Evolutionary conservation across 371 early-diverging fungal species (phyloP), one percentile per base, ranked within the genome.

Genomic region (Mortierella sp.): DNA sequence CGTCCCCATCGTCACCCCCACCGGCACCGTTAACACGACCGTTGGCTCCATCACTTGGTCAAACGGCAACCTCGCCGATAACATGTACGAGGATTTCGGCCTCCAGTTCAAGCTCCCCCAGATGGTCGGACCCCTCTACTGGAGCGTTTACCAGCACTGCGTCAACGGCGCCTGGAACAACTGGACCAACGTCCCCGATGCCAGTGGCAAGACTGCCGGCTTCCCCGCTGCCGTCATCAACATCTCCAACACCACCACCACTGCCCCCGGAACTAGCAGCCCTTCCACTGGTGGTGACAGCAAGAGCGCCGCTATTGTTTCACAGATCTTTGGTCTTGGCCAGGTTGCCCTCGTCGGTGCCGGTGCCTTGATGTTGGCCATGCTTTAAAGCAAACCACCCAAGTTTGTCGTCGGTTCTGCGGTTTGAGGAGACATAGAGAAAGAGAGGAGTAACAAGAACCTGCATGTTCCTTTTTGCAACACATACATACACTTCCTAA

Each of bases 1-100:
- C 27, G 49, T 70, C 58, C 86, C 86, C 27, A 82, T 86, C 70
- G 41, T 43, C 27, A 86, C 86, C 38, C 77, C 82, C 44, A 75
- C 75, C 21, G 82, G 86, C 60, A 73, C 74, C 70, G 54, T 86
- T 80, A 86, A 86, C 80, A 82, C 82, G 27, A 86, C 86, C 27
- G 74, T 86, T 55, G 86, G 86, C 43, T 86, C 82, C n/a, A 55
- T 86, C 60, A 81, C 81, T 41, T 86, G 82, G 82, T 81, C 86
- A 71, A 73, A 73, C 71, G 82, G 86, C 12, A 44, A 43, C 29
- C 32, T 86, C 46, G 73, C 75, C n/a, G 86, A 86, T 41, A n/a
- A 1, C 70, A 76, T 79, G 72, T 86, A 86, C 73, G 86, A 86
- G 77, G 86, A 86, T 75, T 86, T 86, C 63, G 86, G 86, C 29